Evolutionary conservation across 805 yeast genomes (phyloP).

Genomic region (Kodamaea laetipori): DNA sequence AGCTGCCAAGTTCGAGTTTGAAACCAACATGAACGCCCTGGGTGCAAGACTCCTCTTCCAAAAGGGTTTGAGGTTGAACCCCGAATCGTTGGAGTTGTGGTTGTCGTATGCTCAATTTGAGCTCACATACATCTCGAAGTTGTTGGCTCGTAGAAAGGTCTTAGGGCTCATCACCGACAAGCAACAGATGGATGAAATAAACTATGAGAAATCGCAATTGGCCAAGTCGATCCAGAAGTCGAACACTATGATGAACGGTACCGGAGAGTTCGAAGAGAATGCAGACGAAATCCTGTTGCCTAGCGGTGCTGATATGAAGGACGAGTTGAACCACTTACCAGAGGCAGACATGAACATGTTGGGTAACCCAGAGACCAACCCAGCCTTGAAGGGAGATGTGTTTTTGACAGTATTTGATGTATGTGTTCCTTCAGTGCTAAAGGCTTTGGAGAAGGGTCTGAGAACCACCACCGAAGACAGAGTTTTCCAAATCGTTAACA

Average conservation of each 20-base stretch:
- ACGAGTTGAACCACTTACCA: conserved; percentile 71
- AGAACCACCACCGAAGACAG: conserved; percentile 37
- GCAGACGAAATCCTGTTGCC: conserved; percentile 48
- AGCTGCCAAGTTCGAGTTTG: conserved; percentile 93
- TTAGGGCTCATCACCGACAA: conserved; percentile 75
- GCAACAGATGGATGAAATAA: conserved; percentile 57
- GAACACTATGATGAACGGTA: conserved; percentile 7
- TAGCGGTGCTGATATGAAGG: conserved; percentile 57
- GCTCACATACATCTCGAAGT: conserved; percentile 78
- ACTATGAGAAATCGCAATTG: conserved; percentile 28
- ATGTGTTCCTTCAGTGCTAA: conserved; percentile 33
- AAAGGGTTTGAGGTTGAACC: conserved; percentile 80
- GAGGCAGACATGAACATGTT: conserved; percentile 84
- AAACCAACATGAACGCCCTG: conserved; percentile 81
- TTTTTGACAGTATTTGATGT: conserved; percentile 45
- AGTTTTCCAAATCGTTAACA: conserved; percentile 38
- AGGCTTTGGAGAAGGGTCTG: conserved; percentile 27
- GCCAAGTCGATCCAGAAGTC: conserved; percentile 44
- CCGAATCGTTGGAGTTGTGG: conserved; percentile 75
- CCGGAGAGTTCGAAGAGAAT: conserved; percentile 32
- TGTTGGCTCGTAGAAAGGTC: conserved; percentile 79
- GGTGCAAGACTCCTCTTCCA: conserved; percentile 88
- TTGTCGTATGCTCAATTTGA: conserved; percentile 85
- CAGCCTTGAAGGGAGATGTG: conserved; percentile 60
- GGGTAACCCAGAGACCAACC: conserved; percentile 81